A percentile compares a stretch with the other conserved stretches of the same genome.
phyloP scores from a whole-genome alignment of 108 stramenopile species.

The Nitzschia inconspicua region DNA sequence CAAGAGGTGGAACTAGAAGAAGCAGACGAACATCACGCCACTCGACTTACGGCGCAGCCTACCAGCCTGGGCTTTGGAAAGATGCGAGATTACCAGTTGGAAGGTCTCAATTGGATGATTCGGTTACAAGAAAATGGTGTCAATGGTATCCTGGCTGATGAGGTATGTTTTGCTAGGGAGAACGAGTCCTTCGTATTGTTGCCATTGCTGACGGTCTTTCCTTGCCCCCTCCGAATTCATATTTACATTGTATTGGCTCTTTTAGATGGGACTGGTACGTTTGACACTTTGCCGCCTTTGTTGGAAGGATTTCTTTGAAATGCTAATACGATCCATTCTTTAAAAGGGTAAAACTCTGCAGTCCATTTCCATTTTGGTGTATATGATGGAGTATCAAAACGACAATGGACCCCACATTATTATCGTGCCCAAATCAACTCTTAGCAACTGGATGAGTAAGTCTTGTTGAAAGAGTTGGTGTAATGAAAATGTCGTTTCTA shows the following conservation, averaged over 20 bases:
- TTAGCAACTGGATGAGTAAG: constrained; percentile 99
- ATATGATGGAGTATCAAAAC: constrained; percentile 67
- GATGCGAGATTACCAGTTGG: constrained; percentile 94
- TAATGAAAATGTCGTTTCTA: too few species aligned
- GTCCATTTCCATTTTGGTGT: constrained; percentile 90
- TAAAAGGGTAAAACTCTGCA: constrained; percentile 89
- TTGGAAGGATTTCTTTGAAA: not conserved
- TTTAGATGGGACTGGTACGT: too few species aligned
- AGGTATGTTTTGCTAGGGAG: constrained; percentile 23
- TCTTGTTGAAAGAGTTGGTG: too few species aligned
- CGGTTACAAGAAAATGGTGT: constrained; percentile 92
- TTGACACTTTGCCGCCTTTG: not conserved
- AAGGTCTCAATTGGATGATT: constrained; percentile 98
- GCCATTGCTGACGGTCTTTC: too few species aligned
- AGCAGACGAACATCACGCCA: constrained; percentile 72
- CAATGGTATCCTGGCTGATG: constrained; percentile 88
- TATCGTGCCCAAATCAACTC: constrained; percentile 96
- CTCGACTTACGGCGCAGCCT: constrained; percentile 87
- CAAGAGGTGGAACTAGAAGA: constrained; percentile 60
- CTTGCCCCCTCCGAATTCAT: too few species aligned
- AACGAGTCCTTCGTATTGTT: not conserved
- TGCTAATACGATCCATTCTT: not conserved
- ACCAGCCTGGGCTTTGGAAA: constrained; percentile 65
- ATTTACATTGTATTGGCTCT: too few species aligned
- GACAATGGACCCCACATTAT: constrained; percentile 90